Conservation (phyloP, 331 rosid genomes). For the Stylosanthes scabra region DNA sequence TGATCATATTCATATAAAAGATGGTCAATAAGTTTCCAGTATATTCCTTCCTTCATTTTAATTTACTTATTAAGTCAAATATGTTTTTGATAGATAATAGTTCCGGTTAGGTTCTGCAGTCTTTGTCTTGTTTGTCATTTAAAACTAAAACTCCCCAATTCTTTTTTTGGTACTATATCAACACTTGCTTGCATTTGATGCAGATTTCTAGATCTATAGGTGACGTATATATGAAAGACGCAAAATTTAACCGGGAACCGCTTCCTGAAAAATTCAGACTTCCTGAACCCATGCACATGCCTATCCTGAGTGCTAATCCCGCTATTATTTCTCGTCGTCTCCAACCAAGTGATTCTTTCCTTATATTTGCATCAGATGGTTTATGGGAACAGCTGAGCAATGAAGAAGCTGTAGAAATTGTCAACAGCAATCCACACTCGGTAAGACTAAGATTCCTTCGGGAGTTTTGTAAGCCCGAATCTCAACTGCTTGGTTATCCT, state of each 20-base stretch:
- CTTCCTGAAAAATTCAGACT: slow-evolving; percentile 72
- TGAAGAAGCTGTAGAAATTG: slow-evolving; percentile 89
- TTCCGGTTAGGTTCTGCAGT: slow-evolving; percentile 14
- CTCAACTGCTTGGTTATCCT: slow-evolving; percentile 12
- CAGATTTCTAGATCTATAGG: slow-evolving; percentile 93
- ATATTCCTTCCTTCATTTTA: background rate
- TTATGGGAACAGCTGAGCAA: slow-evolving; percentile 92
- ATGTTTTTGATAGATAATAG: background rate
- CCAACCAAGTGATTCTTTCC: slow-evolving; percentile 85
- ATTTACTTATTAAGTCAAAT: slow-evolving; percentile 24
- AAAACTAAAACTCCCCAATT: background rate
- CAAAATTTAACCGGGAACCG: slow-evolving; percentile 72
- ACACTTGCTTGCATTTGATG: slow-evolving; percentile 40
- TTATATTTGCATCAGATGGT: slow-evolving; percentile 93
- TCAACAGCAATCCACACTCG: slow-evolving; percentile 71
- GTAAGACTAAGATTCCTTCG: slow-evolving; percentile 55
- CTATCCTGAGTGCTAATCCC: slow-evolving; percentile 72
- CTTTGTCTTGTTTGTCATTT: slow-evolving; percentile 22
- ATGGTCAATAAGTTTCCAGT: background rate
- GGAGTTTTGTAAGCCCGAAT: background rate
- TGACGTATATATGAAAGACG: slow-evolving; percentile 75
- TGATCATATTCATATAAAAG: slow-evolving; percentile 9
- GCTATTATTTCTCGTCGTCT: slow-evolving; percentile 70
- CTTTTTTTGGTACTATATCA: background rate
- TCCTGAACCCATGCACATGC: slow-evolving; percentile 83